A percentile compares a stretch with the other conserved stretches of the same genome.
Conservation (phyloP, 768 basidiomycete species). For the Phlebiopsis flavidoalba region DNA sequence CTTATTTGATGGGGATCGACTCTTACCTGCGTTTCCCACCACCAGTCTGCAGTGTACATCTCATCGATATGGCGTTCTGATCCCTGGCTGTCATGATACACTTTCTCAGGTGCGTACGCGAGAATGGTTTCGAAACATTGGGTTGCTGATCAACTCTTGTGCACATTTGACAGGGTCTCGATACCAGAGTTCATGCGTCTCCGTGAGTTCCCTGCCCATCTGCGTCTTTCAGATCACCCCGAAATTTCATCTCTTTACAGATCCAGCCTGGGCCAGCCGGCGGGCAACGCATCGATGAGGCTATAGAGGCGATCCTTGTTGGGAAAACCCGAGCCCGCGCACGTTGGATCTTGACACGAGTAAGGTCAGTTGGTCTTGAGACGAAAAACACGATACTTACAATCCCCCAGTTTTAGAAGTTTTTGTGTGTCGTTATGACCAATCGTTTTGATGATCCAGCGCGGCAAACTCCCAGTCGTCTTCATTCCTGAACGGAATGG, state of each 20-base stretch:
- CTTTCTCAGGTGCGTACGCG: constrained; percentile 5
- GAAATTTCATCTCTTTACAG: constrained; percentile 6
- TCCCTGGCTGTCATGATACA: constrained; percentile 13
- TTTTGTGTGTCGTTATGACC: no score
- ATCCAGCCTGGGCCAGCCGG: constrained; percentile 22
- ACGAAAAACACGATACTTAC: not conserved
- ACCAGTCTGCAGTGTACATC: constrained; percentile 23
- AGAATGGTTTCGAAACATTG: not conserved
- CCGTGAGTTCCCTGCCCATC: constrained; percentile 10
- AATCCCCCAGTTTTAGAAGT: no score
- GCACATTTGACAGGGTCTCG: constrained; percentile 27
- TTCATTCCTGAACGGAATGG: no score
- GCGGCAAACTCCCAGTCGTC: no score
- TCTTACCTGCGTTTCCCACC: constrained; percentile 23
- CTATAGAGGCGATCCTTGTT: constrained; percentile 21
- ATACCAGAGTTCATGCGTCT: constrained; percentile 25
- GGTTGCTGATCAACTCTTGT: not conserved
- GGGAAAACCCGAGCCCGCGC: no score
- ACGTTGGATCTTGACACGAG: constrained; percentile 12
- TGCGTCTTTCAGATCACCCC: constrained; percentile 3
- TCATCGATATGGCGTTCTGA: constrained; percentile 16
- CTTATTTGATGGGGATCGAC: no score
- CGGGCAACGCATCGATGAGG: constrained; percentile 23
- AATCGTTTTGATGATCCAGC: no score
- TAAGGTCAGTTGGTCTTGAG: constrained; percentile 8